Conservation (phyloP, 179 eudicot species). For the Patellifolia procumbens region DNA sequence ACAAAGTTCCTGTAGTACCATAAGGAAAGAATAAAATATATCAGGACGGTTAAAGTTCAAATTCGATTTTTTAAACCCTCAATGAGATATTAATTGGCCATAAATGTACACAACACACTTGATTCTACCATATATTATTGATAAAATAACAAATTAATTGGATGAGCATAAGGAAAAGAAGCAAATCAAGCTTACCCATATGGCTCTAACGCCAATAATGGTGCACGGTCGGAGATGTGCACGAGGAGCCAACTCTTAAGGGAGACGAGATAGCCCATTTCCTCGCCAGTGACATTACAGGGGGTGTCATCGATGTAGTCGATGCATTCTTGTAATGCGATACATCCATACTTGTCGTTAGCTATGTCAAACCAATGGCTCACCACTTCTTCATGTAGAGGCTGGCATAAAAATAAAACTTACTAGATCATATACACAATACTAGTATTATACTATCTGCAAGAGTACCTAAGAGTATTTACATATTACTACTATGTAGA, state of each 20-base stretch:
- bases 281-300: not conserved
- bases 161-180: not conserved
- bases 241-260: not conserved
- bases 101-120: too few species aligned
- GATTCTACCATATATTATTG: not conserved
- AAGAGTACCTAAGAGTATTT: not conserved
- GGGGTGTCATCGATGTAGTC: constrained; percentile 1
- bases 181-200: constrained; percentile 20
- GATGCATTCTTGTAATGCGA: constrained; percentile 17
- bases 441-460: not conserved
- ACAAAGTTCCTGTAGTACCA: constrained; percentile 25
- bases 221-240: not conserved
- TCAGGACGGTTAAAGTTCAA: too few species aligned
- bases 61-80: too few species aligned
- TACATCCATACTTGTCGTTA: constrained; percentile 19
- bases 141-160: not conserved
- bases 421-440: not conserved
- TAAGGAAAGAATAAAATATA: not conserved
- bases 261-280: not conserved
- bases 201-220: not conserved
- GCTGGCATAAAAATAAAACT: constrained; percentile 1
- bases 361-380: constrained; percentile 13
- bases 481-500: too few species aligned
- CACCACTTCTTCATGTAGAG: constrained; percentile 10
- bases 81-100: too few species aligned